These are phyloP conservation scores for Xylariaceae sp. DNA, from an alignment of 2,329 filamentous ascomycete genomes.

Conservation along the genomic window DNA sequence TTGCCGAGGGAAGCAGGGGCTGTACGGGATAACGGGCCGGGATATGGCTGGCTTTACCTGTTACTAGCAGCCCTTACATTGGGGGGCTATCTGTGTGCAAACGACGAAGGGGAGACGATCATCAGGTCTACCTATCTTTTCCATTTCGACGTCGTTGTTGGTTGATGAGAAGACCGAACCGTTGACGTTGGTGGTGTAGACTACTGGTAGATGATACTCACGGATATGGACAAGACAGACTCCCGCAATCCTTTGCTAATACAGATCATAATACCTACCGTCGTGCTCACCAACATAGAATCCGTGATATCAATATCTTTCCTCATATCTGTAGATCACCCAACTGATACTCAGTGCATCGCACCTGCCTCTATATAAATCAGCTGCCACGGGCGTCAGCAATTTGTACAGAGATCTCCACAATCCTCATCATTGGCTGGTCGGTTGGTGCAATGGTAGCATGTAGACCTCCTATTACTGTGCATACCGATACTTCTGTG, in stretches of 20 bases:
- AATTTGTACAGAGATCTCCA: neutral
- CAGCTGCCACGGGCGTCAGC: neutral
- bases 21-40: neutral
- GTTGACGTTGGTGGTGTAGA: neutral
- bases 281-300: no score
- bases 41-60: neutral
- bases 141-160: neutral
- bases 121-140: neutral
- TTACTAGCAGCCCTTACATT: neutral
- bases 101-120: neutral
- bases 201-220: neutral
- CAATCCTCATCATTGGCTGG: neutral
- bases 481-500: neutral
- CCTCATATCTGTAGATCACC: no score
- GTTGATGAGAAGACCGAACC: neutral
- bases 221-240: neutral
- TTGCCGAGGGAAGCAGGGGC: neutral
- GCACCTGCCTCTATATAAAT: neutral
- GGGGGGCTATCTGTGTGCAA: neutral
- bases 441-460: slow-evolving; percentile 11
- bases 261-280: no score
- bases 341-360: no score
- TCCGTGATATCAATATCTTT: no score
- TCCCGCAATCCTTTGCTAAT: neutral
- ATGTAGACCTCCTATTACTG: slow-evolving; percentile 32